These are phyloP conservation scores for Spinacia oleracea DNA, from an alignment of 179 eudicot species.

Conservation along the genomic window DNA sequence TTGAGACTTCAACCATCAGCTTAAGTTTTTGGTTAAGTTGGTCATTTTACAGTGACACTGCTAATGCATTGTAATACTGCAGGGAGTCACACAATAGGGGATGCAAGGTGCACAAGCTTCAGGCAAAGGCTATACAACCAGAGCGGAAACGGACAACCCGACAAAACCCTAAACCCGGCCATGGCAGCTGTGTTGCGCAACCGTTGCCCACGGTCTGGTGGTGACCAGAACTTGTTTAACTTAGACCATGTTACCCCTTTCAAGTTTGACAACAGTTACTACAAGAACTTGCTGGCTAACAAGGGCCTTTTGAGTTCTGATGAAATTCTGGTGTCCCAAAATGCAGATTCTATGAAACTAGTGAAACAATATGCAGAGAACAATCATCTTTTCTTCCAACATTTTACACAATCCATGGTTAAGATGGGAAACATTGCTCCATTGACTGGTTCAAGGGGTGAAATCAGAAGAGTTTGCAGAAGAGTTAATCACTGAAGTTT, in stretches of 20 bases:
- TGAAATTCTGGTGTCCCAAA: conserved; percentile 59
- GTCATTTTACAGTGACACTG: no score
- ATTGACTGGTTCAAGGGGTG: conserved; percentile 66
- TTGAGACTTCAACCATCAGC: no score
- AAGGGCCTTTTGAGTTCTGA: conserved; percentile 75
- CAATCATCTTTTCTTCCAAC: conserved; percentile 60
- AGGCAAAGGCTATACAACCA: conserved; percentile 83
- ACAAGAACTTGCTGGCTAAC: conserved; percentile 57
- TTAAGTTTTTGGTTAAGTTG: no score
- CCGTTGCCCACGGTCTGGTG: conserved; percentile 73
- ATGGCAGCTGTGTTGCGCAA: conserved; percentile 55
- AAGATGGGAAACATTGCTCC: conserved; percentile 89
- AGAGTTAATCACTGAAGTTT: conserved; percentile 41
- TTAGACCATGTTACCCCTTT: conserved; percentile 59
- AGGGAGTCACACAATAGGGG: conserved; percentile 86
- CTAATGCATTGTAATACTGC: conserved; percentile 42
- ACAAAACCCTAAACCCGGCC: conserved; percentile 49
- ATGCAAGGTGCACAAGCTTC: conserved; percentile 78
- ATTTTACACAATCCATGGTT: conserved; percentile 81
- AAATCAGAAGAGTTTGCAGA: conserved; percentile 75
- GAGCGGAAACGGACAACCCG: conserved; percentile 57
- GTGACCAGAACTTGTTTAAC: conserved; percentile 70
- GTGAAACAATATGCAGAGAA: conserved; percentile 69
- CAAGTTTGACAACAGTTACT: conserved; percentile 72
- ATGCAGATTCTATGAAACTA: conserved; percentile 41